Base-by-base conservation (phyloP, 2,329 filamentous ascomycete species). In the Anthostomella pinea region DNA sequence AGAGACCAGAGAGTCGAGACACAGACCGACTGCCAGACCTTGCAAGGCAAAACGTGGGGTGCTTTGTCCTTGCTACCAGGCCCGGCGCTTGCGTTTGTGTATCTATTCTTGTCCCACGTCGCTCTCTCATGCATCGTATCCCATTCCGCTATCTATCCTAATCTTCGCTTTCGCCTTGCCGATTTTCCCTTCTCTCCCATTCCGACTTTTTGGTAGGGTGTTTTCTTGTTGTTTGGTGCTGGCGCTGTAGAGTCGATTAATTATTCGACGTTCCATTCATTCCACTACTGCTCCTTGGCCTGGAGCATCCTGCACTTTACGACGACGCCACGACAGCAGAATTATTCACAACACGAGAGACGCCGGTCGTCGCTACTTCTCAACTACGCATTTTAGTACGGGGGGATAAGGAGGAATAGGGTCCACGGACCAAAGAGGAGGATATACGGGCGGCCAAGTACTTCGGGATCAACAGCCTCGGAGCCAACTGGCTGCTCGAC, bases 281-380 rank as follows among this genome's bases (percentile, higher is more conserved):
- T 56, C 36, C 34, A n/a, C 27, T 35, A 32, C 30, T 39, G 14
- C 27, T 35, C 35, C 30, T 39, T 32, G 39, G 30, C 34, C 34
- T 46, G 31, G 38, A 36, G 38, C 50, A 31, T 46, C 42, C 36
- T 37, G 46, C 33, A 21, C 39, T 35, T 43, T 29, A 30, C 22
- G 29, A 31, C 30, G 20, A 20, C 23, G 17, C 28, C 16, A 38
- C 20, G 30, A 30, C 41, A 39, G 35, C 24, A 37, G 28, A 35
- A 32, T 35, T 24, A 14, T 41, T 39, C 35, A 33, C 41, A 43
- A 32, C 38, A 39, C 38, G 38, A 38, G 52, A 49, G 64, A 66
- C 64, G 64, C 64, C 56, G 64, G 63, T 41, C 64, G 64, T 66
- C 64, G 40, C 37, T 41, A 41, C 33, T 38, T 20, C 34, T 34